Base-by-base conservation (phyloP, 768 basidiomycete species). In the Trametes cubensis region DNA sequence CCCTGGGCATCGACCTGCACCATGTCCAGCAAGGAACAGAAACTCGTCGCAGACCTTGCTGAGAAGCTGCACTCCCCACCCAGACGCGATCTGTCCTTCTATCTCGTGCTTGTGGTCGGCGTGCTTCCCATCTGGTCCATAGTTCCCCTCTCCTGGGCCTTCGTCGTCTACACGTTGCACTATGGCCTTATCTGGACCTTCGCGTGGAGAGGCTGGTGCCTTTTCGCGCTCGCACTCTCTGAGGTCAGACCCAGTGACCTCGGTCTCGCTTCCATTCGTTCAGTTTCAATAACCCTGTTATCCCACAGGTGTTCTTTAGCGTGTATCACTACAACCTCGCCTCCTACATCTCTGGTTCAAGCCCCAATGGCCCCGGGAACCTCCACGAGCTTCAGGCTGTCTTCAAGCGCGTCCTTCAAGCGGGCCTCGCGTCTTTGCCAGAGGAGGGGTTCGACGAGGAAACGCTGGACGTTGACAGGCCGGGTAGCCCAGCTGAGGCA, bases 61-160 rank as follows among this genome's bases (percentile, higher is more conserved):
- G 74, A 75, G 53, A 62, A 45, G 8, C 80, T 78, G 42, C 70
- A 70, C 54, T 72, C 68, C 4, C 68, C 69, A 1, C 80, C 78
- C 11, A 65, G 70, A 45, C 82, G 84, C 56, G 66, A 77, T 30
- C 63, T 74, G 44, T 83, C 82, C 7, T 92, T 85, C 69, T 89
- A 86, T 65, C 25, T 83, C 55, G 85, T 84, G 63, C 75, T 92
- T 39, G 60, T 86, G 61, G 62, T 79, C 49, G 67, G 83, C 57
- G 82, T 91, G 60, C 67, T 82, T 5, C 90, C 91, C 8, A 65
- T 92, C 57, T 89, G 88, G 83, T 81, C 82, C 6, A 70, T 83
- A 39, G 75, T 83, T 7, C 86, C 89, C 11, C 67, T 86, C 23
- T 82, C 87, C 21, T 93, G 91, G 90, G 70, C 73, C 7, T 90